Evolutionary conservation across 371 early-diverging fungal genomes (phyloP), one percentile per base, ranked within the genome.

Genomic region (Blyttiomyces sp.): DNA sequence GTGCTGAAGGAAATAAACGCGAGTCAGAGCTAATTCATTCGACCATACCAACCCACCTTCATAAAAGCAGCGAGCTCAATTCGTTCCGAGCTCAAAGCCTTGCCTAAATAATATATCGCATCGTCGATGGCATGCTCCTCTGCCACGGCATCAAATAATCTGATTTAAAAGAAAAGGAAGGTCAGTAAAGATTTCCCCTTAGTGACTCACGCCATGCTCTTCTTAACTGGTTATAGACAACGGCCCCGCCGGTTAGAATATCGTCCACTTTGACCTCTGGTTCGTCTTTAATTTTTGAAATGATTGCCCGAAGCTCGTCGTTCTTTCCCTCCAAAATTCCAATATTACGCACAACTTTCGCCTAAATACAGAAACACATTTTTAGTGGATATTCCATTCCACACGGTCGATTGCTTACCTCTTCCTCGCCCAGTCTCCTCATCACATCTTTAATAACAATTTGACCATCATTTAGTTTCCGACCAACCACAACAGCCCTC

Each of bases 81-180:
- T 36, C 28, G 34, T 48, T 68, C 90, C 30, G 82, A 78, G 60
- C 83, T 86, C 32, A 94, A 69, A 7, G 92, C 92, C 68, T 86
- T 83, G 24, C 86, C 85, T 44, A 95, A 74, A 43, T 84, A 79
- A 66, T 93, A 93, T 48, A 94, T 78, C n/a, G 90, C 84, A 57
- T 95, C 95, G 57, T 93, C 91, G 43, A 92, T 84, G 0, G 94
- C 92, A 57, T 88, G 87, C 43, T 92, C 93, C 56, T 93, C 94
- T 16, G 90, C 93, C 9, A 91, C 86, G 66, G 90, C 67, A 16
- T 90, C 91, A 59, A 92, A 84, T 42, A 94, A 72, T 57, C 90
- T 89, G 68, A 7, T 9, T 34, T 17, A 24, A 53, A 42, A 43
- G 16, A 32, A 55, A 42, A 32, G 28, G 23, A 31, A 57, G 26